Base-by-base conservation (phyloP, 192 early-diverging fungal species). In the Entomortierella chlamydospora region DNA sequence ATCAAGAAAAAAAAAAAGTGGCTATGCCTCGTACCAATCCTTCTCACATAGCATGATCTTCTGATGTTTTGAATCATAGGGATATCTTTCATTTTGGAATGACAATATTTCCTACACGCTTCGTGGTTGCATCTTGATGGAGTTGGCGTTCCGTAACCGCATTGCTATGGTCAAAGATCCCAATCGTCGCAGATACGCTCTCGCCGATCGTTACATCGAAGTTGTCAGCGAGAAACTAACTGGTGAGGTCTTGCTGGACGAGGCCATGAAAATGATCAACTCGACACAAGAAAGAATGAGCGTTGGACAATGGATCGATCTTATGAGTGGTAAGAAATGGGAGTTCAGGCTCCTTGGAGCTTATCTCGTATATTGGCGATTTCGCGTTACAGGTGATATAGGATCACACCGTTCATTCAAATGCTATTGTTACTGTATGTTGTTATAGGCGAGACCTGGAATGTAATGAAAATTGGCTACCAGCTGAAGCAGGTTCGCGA, bases 1-100 rank as follows among this genome's bases (percentile, higher is more conserved):
- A 10, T 7, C 10, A 37, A 28, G 15, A 55, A 55, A 63, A 65
- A 28, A 33, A 33, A 33, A 22, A 59, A 23, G 18, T 33, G 18
- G 13, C 15, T 47, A 9, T 45, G 4, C 7, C 41, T 49, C 28
- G 22, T 15, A 31, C 30, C 52, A 1, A n/a, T 66, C 22, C 23
- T 47, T 34, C 13, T 42, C 5, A 2, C 25, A 49, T n/a, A n/a
- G n/a, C n/a, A n/a, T n/a, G n/a, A n/a, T n/a, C n/a, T n/a, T n/a
- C n/a, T n/a, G n/a, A n/a, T n/a, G n/a, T n/a, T 26, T 11, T 66
- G 2, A 20, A 17, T 68, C 81, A 47, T 85, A 97, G 89, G 97
- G 97, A 2, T 96, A 97, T 68, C 88, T 99, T 42, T 97, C 96
- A 28, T 99, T 99, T 81, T 99, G 97, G 97, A 99, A 99, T 83